Conservation (phyloP, 371 early-diverging fungal genomes). For the Mucor plumbeus region DNA sequence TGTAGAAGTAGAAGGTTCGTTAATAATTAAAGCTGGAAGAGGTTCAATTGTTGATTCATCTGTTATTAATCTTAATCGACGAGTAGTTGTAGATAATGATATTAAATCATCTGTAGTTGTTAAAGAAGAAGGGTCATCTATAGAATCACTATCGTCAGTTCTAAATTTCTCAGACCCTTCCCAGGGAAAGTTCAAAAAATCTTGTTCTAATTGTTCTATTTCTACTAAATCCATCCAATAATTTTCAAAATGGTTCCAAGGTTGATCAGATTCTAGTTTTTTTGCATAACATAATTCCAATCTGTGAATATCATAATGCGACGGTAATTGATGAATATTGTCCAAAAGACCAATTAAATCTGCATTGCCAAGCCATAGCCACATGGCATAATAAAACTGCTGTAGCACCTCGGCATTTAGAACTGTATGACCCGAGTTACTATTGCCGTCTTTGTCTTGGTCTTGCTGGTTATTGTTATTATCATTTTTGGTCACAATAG, state of each 20-base stretch:
- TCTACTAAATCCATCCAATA: slow-evolving; percentile 56
- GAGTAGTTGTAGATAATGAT: neutral
- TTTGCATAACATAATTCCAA: slow-evolving; percentile 40
- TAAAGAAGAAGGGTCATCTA: neutral
- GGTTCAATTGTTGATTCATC: slow-evolving; percentile 18
- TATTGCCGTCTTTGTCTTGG: neutral
- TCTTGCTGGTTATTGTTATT: neutral
- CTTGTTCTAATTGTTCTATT: slow-evolving; percentile 22
- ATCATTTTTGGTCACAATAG: neutral
- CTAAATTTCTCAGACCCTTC: slow-evolving; percentile 38
- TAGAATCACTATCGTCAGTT: slow-evolving; percentile 8
- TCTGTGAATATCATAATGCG: slow-evolving; percentile 42
- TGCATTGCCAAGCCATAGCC: slow-evolving; percentile 67
- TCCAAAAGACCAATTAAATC: slow-evolving; percentile 38
- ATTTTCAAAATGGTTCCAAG: slow-evolving; percentile 28
- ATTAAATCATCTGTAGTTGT: neutral
- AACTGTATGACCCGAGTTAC: slow-evolving; percentile 12
- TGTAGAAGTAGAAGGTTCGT: neutral
- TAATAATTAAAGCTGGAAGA: slow-evolving; percentile 14
- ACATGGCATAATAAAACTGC: slow-evolving; percentile 63
- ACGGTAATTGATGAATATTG: slow-evolving; percentile 43
- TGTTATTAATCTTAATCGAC: slow-evolving; percentile 12
- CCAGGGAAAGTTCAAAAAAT: slow-evolving; percentile 41
- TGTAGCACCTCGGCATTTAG: slow-evolving; percentile 38
- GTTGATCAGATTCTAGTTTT: slow-evolving; percentile 25